These are phyloP conservation scores for Ambrosia hybrid DNA, from an alignment of 140 eudicot genomes.

Conservation along the genomic window DNA sequence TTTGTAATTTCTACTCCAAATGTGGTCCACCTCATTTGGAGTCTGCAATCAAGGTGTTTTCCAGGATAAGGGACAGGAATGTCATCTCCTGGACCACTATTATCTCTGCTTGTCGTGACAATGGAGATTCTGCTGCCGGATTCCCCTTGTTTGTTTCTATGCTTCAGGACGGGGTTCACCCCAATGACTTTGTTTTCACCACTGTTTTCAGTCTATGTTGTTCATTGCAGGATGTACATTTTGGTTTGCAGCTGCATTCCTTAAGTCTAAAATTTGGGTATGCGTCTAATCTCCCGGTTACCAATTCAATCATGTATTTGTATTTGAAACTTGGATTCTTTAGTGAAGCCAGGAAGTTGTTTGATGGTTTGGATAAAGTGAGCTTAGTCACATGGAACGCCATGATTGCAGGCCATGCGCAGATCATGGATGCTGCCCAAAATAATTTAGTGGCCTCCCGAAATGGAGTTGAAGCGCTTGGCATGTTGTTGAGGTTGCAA, in stretches of 20 bases:
- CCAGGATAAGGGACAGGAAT: conserved; percentile 61
- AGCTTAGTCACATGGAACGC: conserved; percentile 86
- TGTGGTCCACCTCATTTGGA: conserved; percentile 42
- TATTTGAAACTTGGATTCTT: conserved; percentile 66
- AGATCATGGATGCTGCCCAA: conserved; percentile 60
- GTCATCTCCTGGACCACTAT: conserved; percentile 85
- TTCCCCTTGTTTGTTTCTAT: conserved; percentile 52
- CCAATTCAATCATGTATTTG: conserved; percentile 69
- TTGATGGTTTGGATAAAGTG: conserved; percentile 57
- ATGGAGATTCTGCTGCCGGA: conserved; percentile 67
- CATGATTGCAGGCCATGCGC: conserved; percentile 88
- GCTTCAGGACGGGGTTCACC: conserved; percentile 62
- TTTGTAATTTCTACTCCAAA: conserved; percentile 73
- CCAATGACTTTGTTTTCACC: conserved; percentile 70
- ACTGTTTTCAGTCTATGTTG: conserved; percentile 71
- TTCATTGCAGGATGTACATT: conserved; percentile 51
- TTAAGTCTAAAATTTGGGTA: conserved; percentile 65
- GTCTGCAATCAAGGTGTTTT: conserved; percentile 52
- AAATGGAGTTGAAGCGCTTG: conserved; percentile 73
- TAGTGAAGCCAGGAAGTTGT: conserved; percentile 66
- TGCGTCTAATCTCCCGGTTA: conserved; percentile 42
- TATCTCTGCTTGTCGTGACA: conserved; percentile 77
- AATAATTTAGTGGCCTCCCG: conserved; percentile 51
- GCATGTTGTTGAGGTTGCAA: conserved; percentile 51
- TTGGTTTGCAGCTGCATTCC: conserved; percentile 78